Evolutionary conservation across 169 alveolate genomes (phyloP).

Genomic region (Eimeria acervulina): DNA sequence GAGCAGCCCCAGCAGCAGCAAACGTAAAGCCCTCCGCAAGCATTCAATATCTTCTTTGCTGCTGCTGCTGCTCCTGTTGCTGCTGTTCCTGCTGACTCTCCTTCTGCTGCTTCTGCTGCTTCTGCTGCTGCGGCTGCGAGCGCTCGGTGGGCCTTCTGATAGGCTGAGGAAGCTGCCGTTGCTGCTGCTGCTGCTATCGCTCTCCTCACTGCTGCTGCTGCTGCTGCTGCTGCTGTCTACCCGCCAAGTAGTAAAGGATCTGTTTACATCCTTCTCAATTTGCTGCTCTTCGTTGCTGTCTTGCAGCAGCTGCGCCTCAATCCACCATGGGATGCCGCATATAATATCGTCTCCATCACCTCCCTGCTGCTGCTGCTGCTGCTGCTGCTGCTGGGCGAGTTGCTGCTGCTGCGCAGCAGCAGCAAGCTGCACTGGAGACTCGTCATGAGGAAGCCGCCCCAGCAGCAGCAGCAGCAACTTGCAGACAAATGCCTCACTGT

Average conservation of each 20-base stretch:
- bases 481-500: neutral
- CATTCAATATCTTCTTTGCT: neutral
- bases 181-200: too few species aligned
- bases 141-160: neutral
- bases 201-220: too few species aligned
- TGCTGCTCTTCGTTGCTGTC: conserved; percentile 44
- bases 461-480: conserved; percentile 47
- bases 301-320: conserved; percentile 24
- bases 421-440: neutral
- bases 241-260: conserved; percentile 8
- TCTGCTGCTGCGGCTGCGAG: neutral
- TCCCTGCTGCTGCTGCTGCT: neutral
- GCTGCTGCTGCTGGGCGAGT: too few species aligned
- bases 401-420: too few species aligned
- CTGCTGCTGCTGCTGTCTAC: neutral
- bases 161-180: conserved; percentile 9
- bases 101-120: conserved; percentile 11
- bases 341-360: neutral
- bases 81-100: neutral
- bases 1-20: conserved; percentile 63
- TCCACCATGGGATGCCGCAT: conserved; percentile 1
- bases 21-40: neutral
- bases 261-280: neutral
- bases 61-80: neutral
- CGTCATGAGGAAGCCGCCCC: neutral